These are phyloP conservation scores for Plasmodium vivax DNA, from an alignment of 169 alveolate species.

Conservation along the genomic window DNA sequence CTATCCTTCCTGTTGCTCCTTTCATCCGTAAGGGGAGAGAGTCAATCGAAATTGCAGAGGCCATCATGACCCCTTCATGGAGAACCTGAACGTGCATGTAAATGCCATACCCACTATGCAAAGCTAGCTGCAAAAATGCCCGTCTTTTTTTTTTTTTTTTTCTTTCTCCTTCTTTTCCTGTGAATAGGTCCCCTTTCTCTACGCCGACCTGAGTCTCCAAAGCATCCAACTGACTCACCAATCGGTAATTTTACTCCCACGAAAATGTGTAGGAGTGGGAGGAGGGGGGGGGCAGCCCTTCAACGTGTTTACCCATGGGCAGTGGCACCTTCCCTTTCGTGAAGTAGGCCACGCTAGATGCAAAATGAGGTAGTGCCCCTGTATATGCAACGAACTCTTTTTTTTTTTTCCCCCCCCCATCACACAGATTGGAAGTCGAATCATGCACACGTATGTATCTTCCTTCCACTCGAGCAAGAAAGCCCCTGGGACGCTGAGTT, in stretches of 20 bases:
- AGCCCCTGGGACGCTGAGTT: not conserved
- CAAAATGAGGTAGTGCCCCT: not conserved
- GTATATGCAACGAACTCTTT: not conserved
- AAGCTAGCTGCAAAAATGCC: not conserved
- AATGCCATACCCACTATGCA: not conserved
- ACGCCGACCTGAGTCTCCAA: conserved; percentile 42
- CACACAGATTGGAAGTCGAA: not conserved
- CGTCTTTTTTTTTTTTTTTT: not conserved
- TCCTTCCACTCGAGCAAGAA: not conserved
- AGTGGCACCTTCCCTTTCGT: not conserved
- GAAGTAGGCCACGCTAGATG: not conserved
- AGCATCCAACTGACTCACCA: conserved; percentile 37
- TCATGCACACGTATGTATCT: not conserved
- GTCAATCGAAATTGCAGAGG: not conserved
- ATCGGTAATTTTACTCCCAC: conserved; percentile 3
- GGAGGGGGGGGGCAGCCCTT: not conserved
- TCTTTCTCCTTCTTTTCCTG: not conserved
- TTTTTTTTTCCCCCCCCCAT: not conserved
- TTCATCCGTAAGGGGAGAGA: conserved; percentile 5
- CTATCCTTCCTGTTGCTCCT: conserved; percentile 21
- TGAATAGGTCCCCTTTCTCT: conserved; percentile 5
- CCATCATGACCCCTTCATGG: not conserved
- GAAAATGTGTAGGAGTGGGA: not conserved
- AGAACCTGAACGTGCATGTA: not conserved
- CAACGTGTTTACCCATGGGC: not conserved